phyloP scores from a whole-genome alignment of 2,329 filamentous ascomycete genomes.

The Chaetomiaceae sp. region DNA sequence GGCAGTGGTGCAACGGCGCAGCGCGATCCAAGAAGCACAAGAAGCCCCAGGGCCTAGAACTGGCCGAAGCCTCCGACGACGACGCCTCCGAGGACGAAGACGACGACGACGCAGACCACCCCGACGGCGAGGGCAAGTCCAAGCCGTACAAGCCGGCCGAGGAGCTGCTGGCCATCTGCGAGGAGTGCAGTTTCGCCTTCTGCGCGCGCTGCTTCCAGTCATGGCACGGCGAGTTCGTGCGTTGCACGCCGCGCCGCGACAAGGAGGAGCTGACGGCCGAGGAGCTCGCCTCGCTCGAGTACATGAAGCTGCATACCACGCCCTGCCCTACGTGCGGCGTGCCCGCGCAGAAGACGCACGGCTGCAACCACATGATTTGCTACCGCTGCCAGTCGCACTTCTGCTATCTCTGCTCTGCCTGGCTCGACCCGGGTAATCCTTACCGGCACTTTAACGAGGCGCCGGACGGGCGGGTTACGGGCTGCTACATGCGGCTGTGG shows the following conservation, averaged over 20 bases:
- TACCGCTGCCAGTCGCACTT: slow-evolving; percentile 87
- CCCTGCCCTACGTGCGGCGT: slow-evolving; percentile 83
- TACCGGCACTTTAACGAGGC: slow-evolving; percentile 81
- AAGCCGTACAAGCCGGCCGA: slow-evolving; percentile 35
- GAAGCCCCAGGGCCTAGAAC: slow-evolving; percentile 61
- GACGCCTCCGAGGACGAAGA: slow-evolving; percentile 36
- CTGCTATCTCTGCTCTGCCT: slow-evolving; percentile 89
- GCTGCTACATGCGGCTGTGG: slow-evolving; percentile 83
- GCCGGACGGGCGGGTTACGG: slow-evolving; percentile 44
- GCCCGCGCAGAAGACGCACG: slow-evolving; percentile 82
- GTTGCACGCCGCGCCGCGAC: slow-evolving; percentile 61
- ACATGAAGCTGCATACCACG: slow-evolving; percentile 73
- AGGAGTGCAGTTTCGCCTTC: slow-evolving; percentile 85
- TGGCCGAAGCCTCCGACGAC: slow-evolving; percentile 50
- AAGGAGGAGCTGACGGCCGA: slow-evolving; percentile 70
- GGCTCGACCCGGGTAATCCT: slow-evolving; percentile 73
- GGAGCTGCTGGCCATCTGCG: slow-evolving; percentile 75
- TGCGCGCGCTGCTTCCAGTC: slow-evolving; percentile 63
- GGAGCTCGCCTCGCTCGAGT: slow-evolving; percentile 80
- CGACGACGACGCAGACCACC: slow-evolving; percentile 31
- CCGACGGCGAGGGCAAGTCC: slow-evolving; percentile 10
- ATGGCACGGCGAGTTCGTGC: slow-evolving; percentile 86
- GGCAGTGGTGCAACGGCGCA: slow-evolving; percentile 86
- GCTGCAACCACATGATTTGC: slow-evolving; percentile 97
- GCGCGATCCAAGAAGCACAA: slow-evolving; percentile 69